Percentiles rank a stretch among this genome's conserved stretches.
Evolutionary conservation across 176 grass and related monocot species (phyloP).

Genomic region (Ananas comosus): DNA sequence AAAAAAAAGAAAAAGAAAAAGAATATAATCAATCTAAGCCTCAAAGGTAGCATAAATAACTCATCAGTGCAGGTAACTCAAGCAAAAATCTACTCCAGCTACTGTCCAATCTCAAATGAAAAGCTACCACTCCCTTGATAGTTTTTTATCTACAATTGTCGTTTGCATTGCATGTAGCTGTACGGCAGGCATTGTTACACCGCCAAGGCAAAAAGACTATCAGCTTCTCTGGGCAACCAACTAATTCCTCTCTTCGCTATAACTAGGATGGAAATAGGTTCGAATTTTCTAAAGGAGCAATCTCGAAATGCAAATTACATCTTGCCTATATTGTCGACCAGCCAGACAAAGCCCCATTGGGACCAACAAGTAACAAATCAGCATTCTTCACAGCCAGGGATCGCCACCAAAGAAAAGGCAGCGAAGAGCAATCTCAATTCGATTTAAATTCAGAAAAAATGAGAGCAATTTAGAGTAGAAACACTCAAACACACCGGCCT

Average conservation of each 20-base stretch:
- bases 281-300: not conserved
- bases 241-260: not conserved
- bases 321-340: not conserved
- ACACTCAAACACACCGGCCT: not conserved
- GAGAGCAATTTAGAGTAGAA: not conserved
- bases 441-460: not conserved
- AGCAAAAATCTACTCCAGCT: too few species aligned
- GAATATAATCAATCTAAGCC: not conserved
- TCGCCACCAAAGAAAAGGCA: not conserved
- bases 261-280: not conserved
- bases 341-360: not conserved
- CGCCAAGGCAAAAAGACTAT: not conserved
- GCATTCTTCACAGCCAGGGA: not conserved
- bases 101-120: too few species aligned
- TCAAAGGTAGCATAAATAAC: not conserved
- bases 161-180: not conserved
- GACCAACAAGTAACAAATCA: not conserved
- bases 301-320: too few species aligned
- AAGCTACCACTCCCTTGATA: not conserved
- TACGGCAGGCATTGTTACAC: not conserved
- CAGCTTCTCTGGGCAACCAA: not conserved
- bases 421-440: not conserved
- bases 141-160: not conserved
- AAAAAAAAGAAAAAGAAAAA: not conserved
- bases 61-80: not conserved